A percentile compares a stretch with the other conserved stretches of the same genome.
These are phyloP conservation scores for Ceratobasidium sp. DNA, from an alignment of 1,284 basidiomycete species.

Conservation along the genomic window DNA sequence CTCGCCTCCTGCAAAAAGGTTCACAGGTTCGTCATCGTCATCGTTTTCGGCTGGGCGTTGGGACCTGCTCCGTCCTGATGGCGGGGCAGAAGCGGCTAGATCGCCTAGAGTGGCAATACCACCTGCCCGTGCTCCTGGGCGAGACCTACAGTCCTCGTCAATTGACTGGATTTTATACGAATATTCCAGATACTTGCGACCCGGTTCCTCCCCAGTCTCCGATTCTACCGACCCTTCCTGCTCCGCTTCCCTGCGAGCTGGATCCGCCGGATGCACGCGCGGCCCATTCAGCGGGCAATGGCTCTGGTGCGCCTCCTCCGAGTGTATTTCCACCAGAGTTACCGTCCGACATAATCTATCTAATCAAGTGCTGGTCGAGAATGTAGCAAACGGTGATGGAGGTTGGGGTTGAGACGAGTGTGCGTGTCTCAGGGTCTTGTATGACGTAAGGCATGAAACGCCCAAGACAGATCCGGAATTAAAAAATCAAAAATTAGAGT, in stretches of 20 bases:
- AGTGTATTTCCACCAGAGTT: conserved; percentile 53
- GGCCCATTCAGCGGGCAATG: conserved; percentile 57
- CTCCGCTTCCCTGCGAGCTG: conserved; percentile 34
- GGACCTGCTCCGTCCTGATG: conserved; percentile 34
- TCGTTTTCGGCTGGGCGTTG: conserved; percentile 53
- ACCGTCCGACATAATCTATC: neutral
- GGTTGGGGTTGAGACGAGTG: conserved; percentile 6
- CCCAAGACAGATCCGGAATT: conserved; percentile 8
- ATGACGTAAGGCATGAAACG: conserved; percentile 26
- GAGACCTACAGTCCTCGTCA: neutral
- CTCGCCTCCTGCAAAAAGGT: conserved; percentile 87
- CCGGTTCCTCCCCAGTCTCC: conserved; percentile 47
- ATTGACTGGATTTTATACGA: conserved; percentile 48
- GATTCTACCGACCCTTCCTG: conserved; percentile 51
- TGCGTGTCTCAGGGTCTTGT: conserved; percentile 11
- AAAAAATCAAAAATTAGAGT: conserved; percentile 4
- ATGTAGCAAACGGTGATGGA: neutral
- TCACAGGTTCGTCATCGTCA: conserved; percentile 57
- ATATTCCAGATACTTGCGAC: conserved; percentile 35
- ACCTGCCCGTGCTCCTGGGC: conserved; percentile 41
- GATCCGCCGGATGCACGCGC: conserved; percentile 46
- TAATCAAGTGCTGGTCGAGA: neutral
- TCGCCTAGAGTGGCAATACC: conserved; percentile 51
- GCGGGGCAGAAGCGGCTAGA: conserved; percentile 41
- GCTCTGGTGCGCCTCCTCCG: conserved; percentile 55